Base-by-base conservation (phyloP, 257 asterid genomes). In the Solanum lycopersicoides region DNA sequence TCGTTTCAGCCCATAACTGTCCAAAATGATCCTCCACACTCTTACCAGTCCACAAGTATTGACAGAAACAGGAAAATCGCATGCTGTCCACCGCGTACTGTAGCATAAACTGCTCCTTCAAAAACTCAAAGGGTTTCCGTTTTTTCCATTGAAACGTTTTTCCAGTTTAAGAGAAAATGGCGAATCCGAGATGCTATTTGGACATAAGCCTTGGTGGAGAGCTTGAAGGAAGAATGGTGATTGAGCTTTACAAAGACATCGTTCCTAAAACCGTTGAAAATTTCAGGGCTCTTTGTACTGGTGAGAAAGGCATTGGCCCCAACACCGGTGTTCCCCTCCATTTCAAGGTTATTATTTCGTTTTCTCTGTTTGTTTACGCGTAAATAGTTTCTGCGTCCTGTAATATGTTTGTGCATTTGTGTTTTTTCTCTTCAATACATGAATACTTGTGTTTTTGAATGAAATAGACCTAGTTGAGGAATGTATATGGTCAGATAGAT, bases 271-370 rank as follows among this genome's bases (percentile, higher is more conserved):
- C 93, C 56, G 91, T 89, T 37, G 94, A 92, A 84, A 92, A 92
- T 76, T 92, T 92, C 86, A 87, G 93, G 56, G 94, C 93, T 13
- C 90, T 91, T 2, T 91, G 93, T 25, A 91, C 92, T 35, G 94
- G 94, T 0, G 92, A 92, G 73, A 89, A 86, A 71, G 94, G 92
- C 87, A 59, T 86, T 39, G 87, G 88, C 74, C 89, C 92, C 41
- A 71, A 79, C 50, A 88, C 92, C 28, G 92, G 89, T 13, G 89
- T 71, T 45, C 90, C 91, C 14, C 94, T 92, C 44, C 93, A 92
- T 85, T 90, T 42, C 73, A 92, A 90, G 90, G 94, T 91, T n/a
- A 5, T 73, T 13, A 9, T 50, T 71, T 30, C 18, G 34, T 87
- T 56, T 72, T 42, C 65, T 28, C n/a, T 56, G 23, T 72, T 34